Evolutionary conservation across 1,284 basidiomycete genomes (phyloP).

Genomic region (Ustilago sp.): DNA sequence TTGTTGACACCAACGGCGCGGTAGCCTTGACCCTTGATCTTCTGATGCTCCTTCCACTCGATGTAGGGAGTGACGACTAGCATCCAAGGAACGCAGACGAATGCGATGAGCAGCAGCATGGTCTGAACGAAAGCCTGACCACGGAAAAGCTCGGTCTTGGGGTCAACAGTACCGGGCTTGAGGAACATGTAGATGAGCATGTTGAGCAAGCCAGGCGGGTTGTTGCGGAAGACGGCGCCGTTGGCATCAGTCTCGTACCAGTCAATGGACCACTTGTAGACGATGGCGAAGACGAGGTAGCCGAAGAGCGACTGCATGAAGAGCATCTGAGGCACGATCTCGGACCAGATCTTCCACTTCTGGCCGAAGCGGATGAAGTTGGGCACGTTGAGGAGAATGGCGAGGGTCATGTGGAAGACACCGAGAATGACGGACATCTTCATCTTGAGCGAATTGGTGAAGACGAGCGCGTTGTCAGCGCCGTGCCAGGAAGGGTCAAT

Average conservation of each 20-base stretch:
- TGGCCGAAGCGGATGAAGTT: conserved; percentile 95
- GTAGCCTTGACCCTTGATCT: conserved; percentile 87
- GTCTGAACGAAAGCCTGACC: conserved; percentile 90
- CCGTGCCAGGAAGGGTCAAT: conserved; percentile 96
- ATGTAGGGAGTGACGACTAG: conserved; percentile 93
- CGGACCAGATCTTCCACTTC: conserved; percentile 84
- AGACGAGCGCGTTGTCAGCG: conserved; percentile 89
- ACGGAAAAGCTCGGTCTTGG: conserved; percentile 80
- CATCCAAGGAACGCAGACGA: conserved; percentile 95
- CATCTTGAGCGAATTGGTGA: conserved; percentile 99
- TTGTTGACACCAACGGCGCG: conserved; percentile 71
- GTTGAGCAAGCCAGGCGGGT: conserved; percentile 84
- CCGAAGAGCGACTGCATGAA: conserved; percentile 98
- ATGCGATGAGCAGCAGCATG: conserved; percentile 82
- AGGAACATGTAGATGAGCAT: conserved; percentile 70
- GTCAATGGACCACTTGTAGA: conserved; percentile 97
- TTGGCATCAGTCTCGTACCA: conserved; percentile 78
- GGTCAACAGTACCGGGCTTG: conserved; percentile 73
- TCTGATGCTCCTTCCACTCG: conserved; percentile 88
- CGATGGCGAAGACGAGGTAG: conserved; percentile 91
- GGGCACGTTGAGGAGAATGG: conserved; percentile 92
- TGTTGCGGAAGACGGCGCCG: conserved; percentile 71
- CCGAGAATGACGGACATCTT: conserved; percentile 98
- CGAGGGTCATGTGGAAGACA: conserved; percentile 98
- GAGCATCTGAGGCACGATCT: conserved; percentile 96